Conservation (phyloP, 1,139 yeast species). For the Taphrina confusa region DNA sequence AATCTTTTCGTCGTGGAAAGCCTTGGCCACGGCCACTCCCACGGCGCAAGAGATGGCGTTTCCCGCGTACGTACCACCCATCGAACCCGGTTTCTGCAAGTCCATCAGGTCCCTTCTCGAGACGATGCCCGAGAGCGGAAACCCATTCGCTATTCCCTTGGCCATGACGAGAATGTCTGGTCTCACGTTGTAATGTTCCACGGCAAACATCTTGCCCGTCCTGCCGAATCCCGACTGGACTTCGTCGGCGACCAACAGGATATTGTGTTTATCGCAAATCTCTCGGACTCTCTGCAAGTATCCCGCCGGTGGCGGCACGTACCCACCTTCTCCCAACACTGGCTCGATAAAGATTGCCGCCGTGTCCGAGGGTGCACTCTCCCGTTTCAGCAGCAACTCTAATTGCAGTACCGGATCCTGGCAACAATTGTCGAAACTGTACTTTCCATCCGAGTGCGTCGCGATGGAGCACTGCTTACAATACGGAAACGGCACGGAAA, state of each 20-base stretch:
- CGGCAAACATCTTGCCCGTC: constrained; percentile 92
- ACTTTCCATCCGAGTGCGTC: constrained; percentile 18
- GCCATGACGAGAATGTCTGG: constrained; percentile 95
- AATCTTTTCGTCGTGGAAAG: constrained; percentile 63
- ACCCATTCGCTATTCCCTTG: constrained; percentile 94
- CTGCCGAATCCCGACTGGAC: constrained; percentile 97
- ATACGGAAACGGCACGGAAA: constrained; percentile 28
- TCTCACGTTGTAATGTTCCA: constrained; percentile 74
- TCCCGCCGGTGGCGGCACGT: constrained; percentile 63
- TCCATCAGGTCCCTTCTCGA: constrained; percentile 75
- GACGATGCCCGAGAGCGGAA: constrained; percentile 92
- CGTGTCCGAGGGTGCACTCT: constrained; percentile 49
- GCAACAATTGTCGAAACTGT: constrained; percentile 15
- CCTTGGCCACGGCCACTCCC: constrained; percentile 71
- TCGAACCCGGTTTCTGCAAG: constrained; percentile 82
- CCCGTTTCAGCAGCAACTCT: constrained; percentile 16
- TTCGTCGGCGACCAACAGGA: constrained; percentile 86
- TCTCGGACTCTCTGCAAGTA: constrained; percentile 66
- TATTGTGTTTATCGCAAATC: constrained; percentile 69
- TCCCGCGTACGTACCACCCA: constrained; percentile 97
- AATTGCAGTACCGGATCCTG: constrained; percentile 24
- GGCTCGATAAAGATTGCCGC: constrained; percentile 96
- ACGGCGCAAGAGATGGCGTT: constrained; percentile 86
- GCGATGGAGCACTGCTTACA: constrained; percentile 16
- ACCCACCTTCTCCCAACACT: constrained; percentile 97